Conservation (phyloP, 2,329 filamentous ascomycete genomes). For the Paracamarosporium sp. region DNA sequence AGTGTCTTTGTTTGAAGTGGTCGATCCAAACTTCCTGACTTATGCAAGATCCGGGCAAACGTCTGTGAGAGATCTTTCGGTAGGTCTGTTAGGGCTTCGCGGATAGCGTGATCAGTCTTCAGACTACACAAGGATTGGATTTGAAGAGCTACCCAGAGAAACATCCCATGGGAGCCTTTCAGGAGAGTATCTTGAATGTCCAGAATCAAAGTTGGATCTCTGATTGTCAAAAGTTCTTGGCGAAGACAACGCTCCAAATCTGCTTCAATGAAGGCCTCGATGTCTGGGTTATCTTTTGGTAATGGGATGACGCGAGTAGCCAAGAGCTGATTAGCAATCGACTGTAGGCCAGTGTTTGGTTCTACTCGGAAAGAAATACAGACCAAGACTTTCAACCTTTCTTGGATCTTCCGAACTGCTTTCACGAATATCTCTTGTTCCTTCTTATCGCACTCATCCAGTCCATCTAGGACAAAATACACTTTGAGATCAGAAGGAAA, state of each 20-base stretch:
- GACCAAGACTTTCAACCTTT: slow-evolving; percentile 21
- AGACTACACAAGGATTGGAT: slow-evolving; percentile 36
- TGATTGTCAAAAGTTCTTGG: slow-evolving; percentile 18
- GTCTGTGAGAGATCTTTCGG: slow-evolving; percentile 23
- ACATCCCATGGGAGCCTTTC: slow-evolving; percentile 29
- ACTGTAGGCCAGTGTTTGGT: slow-evolving; percentile 13
- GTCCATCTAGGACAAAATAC: slow-evolving; percentile 45
- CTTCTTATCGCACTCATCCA: slow-evolving; percentile 39
- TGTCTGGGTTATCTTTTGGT: slow-evolving; percentile 28
- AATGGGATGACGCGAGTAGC: slow-evolving; percentile 15
- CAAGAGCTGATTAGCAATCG: slow-evolving; percentile 1
- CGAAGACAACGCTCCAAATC: slow-evolving; percentile 31
- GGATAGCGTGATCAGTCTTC: slow-evolving; percentile 47
- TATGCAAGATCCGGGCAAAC: slow-evolving; percentile 24
- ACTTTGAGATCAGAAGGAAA: slow-evolving; percentile 21
- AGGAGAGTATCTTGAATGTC: slow-evolving; percentile 31
- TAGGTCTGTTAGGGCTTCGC: slow-evolving; percentile 24
- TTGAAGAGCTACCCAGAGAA: slow-evolving; percentile 32
- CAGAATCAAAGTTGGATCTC: slow-evolving; percentile 30
- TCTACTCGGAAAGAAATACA: slow-evolving; percentile 33
- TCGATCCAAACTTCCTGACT: slow-evolving; percentile 17
- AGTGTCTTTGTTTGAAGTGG: slow-evolving; percentile 36
- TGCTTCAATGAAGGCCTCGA: slow-evolving; percentile 30
- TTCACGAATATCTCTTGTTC: slow-evolving; percentile 20
- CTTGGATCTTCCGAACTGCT: slow-evolving; percentile 28